These are phyloP conservation scores for Podaxis sp. DNA, from an alignment of 768 basidiomycete species.

Conservation along the genomic window DNA sequence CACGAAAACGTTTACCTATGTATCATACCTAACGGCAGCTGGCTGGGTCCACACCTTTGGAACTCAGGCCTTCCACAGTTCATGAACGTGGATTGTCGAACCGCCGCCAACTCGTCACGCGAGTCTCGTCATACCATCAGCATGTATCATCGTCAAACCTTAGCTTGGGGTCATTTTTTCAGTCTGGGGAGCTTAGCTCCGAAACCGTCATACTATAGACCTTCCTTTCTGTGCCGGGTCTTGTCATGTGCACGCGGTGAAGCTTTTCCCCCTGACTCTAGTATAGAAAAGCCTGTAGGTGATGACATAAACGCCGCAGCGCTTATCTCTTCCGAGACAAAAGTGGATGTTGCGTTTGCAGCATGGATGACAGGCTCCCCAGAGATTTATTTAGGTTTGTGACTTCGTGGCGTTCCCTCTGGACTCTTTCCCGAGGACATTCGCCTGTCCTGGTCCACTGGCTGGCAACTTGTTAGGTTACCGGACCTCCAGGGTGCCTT, in stretches of 20 bases:
- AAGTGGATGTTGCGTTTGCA: neutral
- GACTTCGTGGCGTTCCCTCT: neutral
- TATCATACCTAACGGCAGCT: conserved; percentile 8
- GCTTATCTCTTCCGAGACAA: neutral
- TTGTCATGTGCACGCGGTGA: neutral
- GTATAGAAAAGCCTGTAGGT: neutral
- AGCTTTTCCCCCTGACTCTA: neutral
- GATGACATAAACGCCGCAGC: neutral
- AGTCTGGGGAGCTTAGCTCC: neutral
- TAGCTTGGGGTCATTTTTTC: neutral
- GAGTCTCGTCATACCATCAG: neutral
- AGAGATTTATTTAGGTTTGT: neutral
- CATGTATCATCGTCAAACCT: neutral
- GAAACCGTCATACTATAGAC: neutral
- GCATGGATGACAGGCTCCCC: neutral
- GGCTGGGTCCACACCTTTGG: neutral
- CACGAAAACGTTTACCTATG: conserved; percentile 5
- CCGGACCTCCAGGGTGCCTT: neutral
- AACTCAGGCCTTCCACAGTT: neutral
- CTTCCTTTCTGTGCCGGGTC: neutral
- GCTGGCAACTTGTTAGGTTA: neutral
- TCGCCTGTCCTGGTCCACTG: neutral
- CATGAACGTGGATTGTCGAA: neutral
- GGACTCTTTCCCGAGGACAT: neutral
- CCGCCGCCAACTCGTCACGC: neutral